Evolutionary conservation across 2,329 filamentous ascomycete species (phyloP).

Genomic region (Pezicula carpinea): DNA sequence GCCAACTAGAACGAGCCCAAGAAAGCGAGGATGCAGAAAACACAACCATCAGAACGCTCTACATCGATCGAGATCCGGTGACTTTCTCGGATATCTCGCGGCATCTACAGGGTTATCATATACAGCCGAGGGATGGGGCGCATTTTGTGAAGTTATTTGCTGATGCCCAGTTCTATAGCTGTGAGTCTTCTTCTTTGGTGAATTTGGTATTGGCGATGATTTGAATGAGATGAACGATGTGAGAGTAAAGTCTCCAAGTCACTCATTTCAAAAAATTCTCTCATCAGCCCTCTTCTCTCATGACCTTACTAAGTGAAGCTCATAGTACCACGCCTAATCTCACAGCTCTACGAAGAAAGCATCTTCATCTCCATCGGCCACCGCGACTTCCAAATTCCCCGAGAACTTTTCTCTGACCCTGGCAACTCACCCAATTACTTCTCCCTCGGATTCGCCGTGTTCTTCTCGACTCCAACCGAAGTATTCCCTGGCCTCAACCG

Average conservation of each 20-base stretch:
- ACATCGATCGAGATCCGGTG: slow-evolving; percentile 87
- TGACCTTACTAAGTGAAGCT: slow-evolving; percentile 10
- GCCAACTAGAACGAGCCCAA: slow-evolving; percentile 66
- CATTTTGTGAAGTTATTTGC: slow-evolving; percentile 92
- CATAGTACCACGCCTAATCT: slow-evolving; percentile 79
- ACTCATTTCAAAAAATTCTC: not conserved
- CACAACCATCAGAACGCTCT: slow-evolving; percentile 65
- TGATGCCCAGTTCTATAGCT: slow-evolving; percentile 89
- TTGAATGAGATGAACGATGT: no score
- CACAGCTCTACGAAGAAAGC: slow-evolving; percentile 84
- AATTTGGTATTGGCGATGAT: no score
- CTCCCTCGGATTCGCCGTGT: slow-evolving; percentile 80
- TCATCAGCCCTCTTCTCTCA: not conserved
- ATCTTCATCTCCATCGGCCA: slow-evolving; percentile 91
- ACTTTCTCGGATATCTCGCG: slow-evolving; percentile 88
- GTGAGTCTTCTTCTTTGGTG: slow-evolving; percentile 41
- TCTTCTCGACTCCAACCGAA: slow-evolving; percentile 76
- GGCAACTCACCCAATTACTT: slow-evolving; percentile 97
- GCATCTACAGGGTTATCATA: slow-evolving; percentile 89
- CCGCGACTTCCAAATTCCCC: slow-evolving; percentile 82
- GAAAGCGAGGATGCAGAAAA: slow-evolving; percentile 35
- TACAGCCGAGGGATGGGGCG: slow-evolving; percentile 72
- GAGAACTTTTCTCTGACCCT: slow-evolving; percentile 77
- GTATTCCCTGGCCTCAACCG: slow-evolving; percentile 83
- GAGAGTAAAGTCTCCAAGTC: no score